Conservation (phyloP, 73 alveolate genomes). For the Durusdinium trenchii region DNA sequence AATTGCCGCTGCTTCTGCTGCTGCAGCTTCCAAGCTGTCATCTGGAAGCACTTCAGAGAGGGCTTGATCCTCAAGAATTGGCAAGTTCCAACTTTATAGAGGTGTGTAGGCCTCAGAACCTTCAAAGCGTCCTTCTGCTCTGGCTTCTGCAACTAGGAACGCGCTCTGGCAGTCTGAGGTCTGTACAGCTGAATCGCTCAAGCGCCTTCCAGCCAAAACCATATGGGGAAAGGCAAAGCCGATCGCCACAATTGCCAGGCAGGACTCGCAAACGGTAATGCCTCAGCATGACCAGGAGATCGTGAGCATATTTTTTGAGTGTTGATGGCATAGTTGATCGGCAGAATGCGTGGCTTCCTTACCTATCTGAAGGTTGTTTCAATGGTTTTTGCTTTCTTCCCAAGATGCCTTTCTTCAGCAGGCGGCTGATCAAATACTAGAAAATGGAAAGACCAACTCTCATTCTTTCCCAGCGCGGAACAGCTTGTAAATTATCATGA, state of each 20-base stretch:
- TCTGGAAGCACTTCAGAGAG: conserved; percentile 61
- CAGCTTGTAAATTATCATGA: too few relatives aligned
- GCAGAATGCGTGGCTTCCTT: too few relatives aligned
- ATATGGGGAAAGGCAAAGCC: conserved; percentile 85
- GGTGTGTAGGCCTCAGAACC: neutral
- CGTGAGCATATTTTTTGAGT: too few relatives aligned
- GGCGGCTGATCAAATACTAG: too few relatives aligned
- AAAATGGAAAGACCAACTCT: too few relatives aligned
- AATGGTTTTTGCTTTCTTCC: too few relatives aligned
- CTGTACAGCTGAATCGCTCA: conserved; percentile 60
- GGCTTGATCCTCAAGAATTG: conserved; percentile 26
- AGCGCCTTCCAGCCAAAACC: conserved; percentile 73
- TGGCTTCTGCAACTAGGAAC: neutral
- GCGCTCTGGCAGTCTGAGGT: too few relatives aligned
- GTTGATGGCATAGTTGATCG: too few relatives aligned
- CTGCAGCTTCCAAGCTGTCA: conserved; percentile 85
- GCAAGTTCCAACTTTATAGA: neutral
- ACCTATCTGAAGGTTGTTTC: too few relatives aligned
- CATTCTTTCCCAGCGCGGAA: too few relatives aligned
- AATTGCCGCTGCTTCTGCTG: conserved; percentile 81
- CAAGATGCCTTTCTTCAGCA: too few relatives aligned
- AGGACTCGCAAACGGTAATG: conserved; percentile 84
- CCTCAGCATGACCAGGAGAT: neutral
- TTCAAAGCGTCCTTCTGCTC: too few relatives aligned
- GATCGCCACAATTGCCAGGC: conserved; percentile 89